A percentile compares a stretch with the other conserved stretches of the same genome.
phyloP scores from a whole-genome alignment of 1,139 yeast species.

The Taphrina sp. region DNA sequence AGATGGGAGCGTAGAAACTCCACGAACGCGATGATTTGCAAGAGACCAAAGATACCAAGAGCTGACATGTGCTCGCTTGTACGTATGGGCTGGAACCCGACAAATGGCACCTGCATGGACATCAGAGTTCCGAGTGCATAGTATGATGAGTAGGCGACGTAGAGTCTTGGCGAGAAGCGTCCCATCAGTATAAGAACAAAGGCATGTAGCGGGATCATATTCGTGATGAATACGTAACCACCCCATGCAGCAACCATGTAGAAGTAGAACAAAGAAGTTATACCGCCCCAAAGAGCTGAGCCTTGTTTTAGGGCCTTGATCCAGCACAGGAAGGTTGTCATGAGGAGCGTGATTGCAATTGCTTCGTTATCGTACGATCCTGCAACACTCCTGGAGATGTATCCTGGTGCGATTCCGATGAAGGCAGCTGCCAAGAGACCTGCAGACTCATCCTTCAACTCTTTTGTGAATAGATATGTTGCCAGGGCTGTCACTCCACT shows the following conservation, averaged over 20 bases:
- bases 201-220: constrained; percentile 92
- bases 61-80: constrained; percentile 99
- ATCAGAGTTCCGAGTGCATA: constrained; percentile 93
- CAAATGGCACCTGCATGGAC: constrained; percentile 98
- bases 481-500: constrained; percentile 90
- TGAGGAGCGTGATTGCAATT: constrained; percentile 89
- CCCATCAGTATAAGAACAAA: constrained; percentile 93
- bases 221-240: constrained; percentile 97
- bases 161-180: constrained; percentile 75
- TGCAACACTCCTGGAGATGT: constrained; percentile 96
- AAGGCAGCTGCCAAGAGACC: constrained; percentile 90
- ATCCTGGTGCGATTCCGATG: constrained; percentile 98
- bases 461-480: constrained; percentile 84
- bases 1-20: constrained; percentile 74
- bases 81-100: constrained; percentile 93
- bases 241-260: constrained; percentile 99
- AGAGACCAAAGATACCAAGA: constrained; percentile 90
- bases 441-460: constrained; percentile 85
- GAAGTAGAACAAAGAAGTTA: constrained; percentile 85
- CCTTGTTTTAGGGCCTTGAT: constrained; percentile 90
- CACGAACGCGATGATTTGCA: constrained; percentile 87
- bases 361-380: constrained; percentile 99
- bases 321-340: constrained; percentile 97
- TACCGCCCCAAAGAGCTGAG: constrained; percentile 76
- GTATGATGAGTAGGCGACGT: constrained; percentile 95